Evolutionary conservation across 2,329 filamentous ascomycete genomes (phyloP).

Genomic region (Rugonectria rugulosa): DNA sequence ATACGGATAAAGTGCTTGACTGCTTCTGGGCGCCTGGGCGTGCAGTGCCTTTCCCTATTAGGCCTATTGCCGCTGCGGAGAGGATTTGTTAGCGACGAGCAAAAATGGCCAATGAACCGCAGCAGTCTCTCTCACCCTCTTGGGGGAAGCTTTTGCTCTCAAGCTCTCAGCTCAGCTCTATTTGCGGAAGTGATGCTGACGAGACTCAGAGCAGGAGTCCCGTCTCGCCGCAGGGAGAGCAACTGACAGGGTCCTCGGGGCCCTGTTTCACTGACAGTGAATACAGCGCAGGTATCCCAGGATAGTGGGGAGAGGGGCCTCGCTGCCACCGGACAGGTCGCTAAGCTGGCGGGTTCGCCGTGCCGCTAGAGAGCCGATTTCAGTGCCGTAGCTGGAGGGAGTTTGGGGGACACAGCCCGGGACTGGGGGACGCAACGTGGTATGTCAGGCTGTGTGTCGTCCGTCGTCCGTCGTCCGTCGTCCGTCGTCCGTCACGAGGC

Average conservation of each 20-base stretch:
- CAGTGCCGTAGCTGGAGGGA: neutral
- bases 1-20: neutral
- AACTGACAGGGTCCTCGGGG: neutral
- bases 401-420: neutral
- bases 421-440: neutral
- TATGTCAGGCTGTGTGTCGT: too few species aligned
- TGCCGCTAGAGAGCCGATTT: constrained; percentile 19
- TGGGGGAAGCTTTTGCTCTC: too few species aligned
- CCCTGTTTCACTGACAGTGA: too few species aligned
- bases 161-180: too few species aligned
- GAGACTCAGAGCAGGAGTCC: neutral
- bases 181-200: neutral
- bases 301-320: constrained; percentile 7
- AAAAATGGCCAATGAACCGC: neutral
- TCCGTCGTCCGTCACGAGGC: too few species aligned
- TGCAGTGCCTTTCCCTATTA: too few species aligned
- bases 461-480: too few species aligned
- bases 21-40: neutral
- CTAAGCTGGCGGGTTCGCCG: constrained; percentile 20
- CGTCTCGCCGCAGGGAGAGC: too few species aligned
- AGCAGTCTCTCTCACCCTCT: neutral
- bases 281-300: constrained; percentile 3
- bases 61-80: too few species aligned
- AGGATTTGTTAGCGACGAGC: neutral
- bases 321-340: constrained; percentile 18